These are phyloP conservation scores for Aspergillus cristatus DNA, from an alignment of 495 filamentous ascomycete species.

Conservation along the genomic window DNA sequence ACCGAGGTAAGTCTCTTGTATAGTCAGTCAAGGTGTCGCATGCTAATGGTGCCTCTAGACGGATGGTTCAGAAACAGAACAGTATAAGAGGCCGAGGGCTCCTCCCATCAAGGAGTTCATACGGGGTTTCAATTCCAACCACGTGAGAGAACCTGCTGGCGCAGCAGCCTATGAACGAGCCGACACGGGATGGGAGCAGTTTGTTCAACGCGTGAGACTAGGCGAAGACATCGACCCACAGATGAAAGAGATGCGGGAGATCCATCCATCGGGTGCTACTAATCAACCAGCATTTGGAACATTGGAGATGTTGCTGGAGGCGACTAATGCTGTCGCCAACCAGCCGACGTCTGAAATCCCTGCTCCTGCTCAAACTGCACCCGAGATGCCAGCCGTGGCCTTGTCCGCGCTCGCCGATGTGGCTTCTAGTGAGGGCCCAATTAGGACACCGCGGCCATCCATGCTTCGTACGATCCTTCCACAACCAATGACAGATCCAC, in stretches of 20 bases:
- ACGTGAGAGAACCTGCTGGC: constrained; percentile 25
- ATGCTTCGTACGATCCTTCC: constrained; percentile 22
- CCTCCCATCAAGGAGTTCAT: constrained; percentile 18
- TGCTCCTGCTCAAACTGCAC: background rate
- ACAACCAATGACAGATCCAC: constrained; percentile 29
- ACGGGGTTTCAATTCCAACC: constrained; percentile 29
- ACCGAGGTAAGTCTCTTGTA: constrained; percentile 27
- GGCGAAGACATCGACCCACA: constrained; percentile 30
- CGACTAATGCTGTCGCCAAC: constrained; percentile 11
- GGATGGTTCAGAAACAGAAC: constrained; percentile 31
- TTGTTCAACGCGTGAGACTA: constrained; percentile 30
- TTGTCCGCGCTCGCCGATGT: constrained; percentile 28
- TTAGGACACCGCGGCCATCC: constrained; percentile 13
- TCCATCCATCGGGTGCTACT: background rate
- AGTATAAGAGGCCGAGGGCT: constrained; percentile 14
- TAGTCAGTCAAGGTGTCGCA: background rate
- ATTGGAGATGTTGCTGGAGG: constrained; percentile 14
- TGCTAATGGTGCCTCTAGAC: constrained; percentile 19
- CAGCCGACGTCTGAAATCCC: background rate
- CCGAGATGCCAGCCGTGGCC: constrained; percentile 11
- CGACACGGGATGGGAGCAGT: constrained; percentile 32
- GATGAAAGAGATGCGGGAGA: constrained; percentile 27
- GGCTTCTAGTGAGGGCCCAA: constrained; percentile 9
- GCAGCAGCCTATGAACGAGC: constrained; percentile 27
- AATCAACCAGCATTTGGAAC: background rate